These are phyloP conservation scores for Salvia hispanica DNA, from an alignment of 257 asterid species.

Conservation along the genomic window DNA sequence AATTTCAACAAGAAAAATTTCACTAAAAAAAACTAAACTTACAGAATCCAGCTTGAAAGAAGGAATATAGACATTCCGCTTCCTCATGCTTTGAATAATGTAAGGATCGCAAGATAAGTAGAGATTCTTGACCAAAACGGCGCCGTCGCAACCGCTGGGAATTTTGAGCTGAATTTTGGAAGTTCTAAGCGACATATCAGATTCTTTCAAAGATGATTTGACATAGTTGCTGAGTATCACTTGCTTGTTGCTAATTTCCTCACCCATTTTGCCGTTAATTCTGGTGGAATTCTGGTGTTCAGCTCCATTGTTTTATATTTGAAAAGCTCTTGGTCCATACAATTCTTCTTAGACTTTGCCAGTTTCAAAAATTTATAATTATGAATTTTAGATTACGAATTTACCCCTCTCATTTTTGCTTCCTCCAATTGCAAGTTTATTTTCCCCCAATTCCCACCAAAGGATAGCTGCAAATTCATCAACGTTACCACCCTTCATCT, in stretches of 20 bases:
- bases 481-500: too few species aligned
- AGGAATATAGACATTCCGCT: neutral
- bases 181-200: neutral
- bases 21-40: neutral
- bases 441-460: too few species aligned
- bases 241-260: neutral
- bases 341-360: too few species aligned
- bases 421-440: too few species aligned
- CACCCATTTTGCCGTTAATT: neutral
- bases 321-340: too few species aligned
- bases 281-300: too few species aligned
- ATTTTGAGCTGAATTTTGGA: slow-evolving; percentile 4
- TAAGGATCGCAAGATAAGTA: slow-evolving; percentile 34
- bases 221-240: slow-evolving; percentile 8
- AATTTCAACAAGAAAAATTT: neutral
- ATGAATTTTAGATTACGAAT: too few species aligned
- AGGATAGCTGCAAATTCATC: too few species aligned
- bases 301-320: too few species aligned
- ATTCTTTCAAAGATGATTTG: neutral
- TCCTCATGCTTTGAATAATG: slow-evolving; percentile 23
- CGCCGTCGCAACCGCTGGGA: neutral
- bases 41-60: slow-evolving; percentile 17
- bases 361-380: too few species aligned
- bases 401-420: too few species aligned
- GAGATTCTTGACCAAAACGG: slow-evolving; percentile 33